phyloP scores from a whole-genome alignment of 345 rosid genomes.

The Microcos paniculata region DNA sequence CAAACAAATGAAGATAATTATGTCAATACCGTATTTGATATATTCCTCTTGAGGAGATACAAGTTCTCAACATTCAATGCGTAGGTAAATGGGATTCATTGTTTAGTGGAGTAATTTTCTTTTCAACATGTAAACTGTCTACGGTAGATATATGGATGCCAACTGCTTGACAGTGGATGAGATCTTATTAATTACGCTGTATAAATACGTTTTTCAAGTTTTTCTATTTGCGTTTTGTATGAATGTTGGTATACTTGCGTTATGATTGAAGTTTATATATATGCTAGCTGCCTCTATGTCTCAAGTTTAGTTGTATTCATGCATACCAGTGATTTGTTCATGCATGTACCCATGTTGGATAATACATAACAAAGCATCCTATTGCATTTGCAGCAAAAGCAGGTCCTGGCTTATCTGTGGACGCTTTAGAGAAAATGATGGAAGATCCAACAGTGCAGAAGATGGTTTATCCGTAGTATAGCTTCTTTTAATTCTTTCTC shows the following conservation, averaged over 20 bases:
- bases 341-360: background rate
- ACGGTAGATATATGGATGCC: no score
- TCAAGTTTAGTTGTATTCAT: background rate
- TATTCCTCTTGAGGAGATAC: no score
- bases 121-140: no score
- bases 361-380: constrained; percentile 6
- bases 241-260: background rate
- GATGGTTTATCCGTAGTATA: constrained; percentile 97
- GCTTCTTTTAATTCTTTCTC: no score
- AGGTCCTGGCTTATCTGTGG: constrained; percentile 65
- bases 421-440: constrained; percentile 93
- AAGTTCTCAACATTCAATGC: no score
- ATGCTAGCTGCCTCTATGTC: background rate
- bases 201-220: no score
- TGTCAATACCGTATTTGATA: constrained; percentile 64
- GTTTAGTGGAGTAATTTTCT: no score
- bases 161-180: no score
- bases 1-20: background rate
- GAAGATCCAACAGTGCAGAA: constrained; percentile 95
- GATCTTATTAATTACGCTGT: no score
- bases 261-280: background rate
- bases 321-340: background rate
- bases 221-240: background rate
- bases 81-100: no score
- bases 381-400: constrained; percentile 42